Evolutionary conservation across 768 basidiomycete species (phyloP), one percentile per base, ranked within the genome.

Genomic region (Zangia roseola): DNA sequence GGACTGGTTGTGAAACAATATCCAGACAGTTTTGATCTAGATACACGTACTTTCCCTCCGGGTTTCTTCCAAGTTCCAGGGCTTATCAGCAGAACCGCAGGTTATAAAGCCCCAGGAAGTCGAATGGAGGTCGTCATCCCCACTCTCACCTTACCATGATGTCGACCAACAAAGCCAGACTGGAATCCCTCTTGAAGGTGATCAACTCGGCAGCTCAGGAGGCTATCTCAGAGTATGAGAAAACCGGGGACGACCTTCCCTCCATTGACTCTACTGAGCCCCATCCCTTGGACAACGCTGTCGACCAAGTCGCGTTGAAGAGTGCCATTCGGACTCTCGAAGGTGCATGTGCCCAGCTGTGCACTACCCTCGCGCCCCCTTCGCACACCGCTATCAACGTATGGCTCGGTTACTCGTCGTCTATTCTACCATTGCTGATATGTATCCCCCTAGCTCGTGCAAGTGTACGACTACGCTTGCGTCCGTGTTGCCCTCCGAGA

Each of bases 311-410:
- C 19, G 55, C 49, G 0, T 46, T 69, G 35, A 65, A 59, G 54
- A 45, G 43, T 16, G 52, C 64, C 1, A 31, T 71, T 31, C 57
- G 61, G 19, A 62, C 50, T 2, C 54, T 71, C 17, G 69, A 71
- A 49, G 71, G 70, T 34, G 70, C 70, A 39, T 70, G 69, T 50
- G 58, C 58, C 14, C 72, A 69, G 49, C 35, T 73, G 28, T 69
- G 69, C 49, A 41, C 63, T 9, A 66, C 68, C 17, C 58, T 72
- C 12, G 68, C 69, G 12, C 69, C 59, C 0, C 72, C 71, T n/a
- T 44, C 55, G 6, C 70, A 71, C 41, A 63, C 59, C 4, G 59
- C 61, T 2, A 49, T 62, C 35, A 71, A 70, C 26, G 71, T 73
- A 43, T 34, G 65, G n/a, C 40, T 10, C 23, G 1, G 6, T 10